Conservation (phyloP, 2,329 filamentous ascomycete species). For the Penicillium palitans region DNA sequence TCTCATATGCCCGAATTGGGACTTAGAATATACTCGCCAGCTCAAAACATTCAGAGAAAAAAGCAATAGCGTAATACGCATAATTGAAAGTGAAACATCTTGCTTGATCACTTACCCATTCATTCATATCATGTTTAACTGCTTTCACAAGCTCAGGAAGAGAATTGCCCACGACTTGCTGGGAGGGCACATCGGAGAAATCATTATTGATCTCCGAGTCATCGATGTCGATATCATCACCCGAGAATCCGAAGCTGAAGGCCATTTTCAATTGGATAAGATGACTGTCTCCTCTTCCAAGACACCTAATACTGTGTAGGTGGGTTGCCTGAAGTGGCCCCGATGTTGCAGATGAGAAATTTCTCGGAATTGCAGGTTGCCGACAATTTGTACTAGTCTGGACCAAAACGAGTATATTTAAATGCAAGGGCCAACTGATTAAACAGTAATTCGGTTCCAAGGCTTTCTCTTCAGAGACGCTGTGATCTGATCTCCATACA, state of each 20-base stretch:
- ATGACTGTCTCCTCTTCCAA: neutral
- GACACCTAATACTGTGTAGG: neutral
- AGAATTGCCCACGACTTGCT: slow-evolving; percentile 12
- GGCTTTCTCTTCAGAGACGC: neutral
- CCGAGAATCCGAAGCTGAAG: slow-evolving; percentile 60
- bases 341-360: neutral
- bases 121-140: slow-evolving; percentile 46
- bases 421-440: neutral
- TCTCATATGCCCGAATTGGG: neutral
- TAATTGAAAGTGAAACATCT: neutral
- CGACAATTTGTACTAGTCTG: neutral
- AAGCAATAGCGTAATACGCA: neutral
- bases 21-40: neutral
- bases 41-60: neutral
- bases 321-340: neutral
- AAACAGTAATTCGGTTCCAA: neutral
- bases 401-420: too few species aligned
- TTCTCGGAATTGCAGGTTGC: neutral
- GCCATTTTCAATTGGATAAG: slow-evolving; percentile 24
- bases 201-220: slow-evolving; percentile 31
- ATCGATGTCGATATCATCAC: slow-evolving; percentile 58
- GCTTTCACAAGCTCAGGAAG: slow-evolving; percentile 39
- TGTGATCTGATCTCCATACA: slow-evolving; percentile 6
- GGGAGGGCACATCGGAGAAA: slow-evolving; percentile 14
- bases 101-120: slow-evolving; percentile 46